Percentiles rank a stretch among this genome's conserved stretches.
Conservation (phyloP, 257 asterid species). For the Thymus quinquecostatus region DNA sequence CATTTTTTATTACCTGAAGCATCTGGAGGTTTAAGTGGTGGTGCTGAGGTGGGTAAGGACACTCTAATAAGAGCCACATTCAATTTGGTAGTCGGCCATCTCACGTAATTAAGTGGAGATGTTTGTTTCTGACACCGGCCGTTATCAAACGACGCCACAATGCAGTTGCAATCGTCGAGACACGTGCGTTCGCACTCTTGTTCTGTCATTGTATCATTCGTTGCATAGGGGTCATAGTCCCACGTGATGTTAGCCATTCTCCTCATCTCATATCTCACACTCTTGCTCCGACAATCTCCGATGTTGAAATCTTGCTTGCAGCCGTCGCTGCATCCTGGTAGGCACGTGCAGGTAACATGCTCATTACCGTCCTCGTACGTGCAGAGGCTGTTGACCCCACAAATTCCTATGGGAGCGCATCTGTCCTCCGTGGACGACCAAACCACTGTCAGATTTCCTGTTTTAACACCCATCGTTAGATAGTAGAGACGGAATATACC, state of each 20-base stretch:
- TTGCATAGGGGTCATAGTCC: neutral
- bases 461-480: neutral
- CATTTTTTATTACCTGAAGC: neutral
- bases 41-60: neutral
- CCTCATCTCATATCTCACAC: neutral
- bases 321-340: neutral
- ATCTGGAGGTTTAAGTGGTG: neutral
- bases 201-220: no score
- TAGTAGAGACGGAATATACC: neutral
- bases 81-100: neutral
- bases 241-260: neutral
- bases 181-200: neutral
- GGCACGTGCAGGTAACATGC: neutral
- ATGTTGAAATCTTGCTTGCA: neutral
- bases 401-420: neutral
- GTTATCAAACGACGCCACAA: neutral
- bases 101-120: neutral
- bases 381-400: neutral
- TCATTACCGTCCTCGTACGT: neutral
- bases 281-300: neutral
- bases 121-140: neutral
- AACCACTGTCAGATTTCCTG: neutral
- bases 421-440: neutral
- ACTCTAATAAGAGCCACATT: neutral
- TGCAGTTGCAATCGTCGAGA: neutral